Percentiles rank a stretch among this genome's conserved stretches.
Conservation (phyloP, 441 rosid genomes). For the Erodium texanum region DNA sequence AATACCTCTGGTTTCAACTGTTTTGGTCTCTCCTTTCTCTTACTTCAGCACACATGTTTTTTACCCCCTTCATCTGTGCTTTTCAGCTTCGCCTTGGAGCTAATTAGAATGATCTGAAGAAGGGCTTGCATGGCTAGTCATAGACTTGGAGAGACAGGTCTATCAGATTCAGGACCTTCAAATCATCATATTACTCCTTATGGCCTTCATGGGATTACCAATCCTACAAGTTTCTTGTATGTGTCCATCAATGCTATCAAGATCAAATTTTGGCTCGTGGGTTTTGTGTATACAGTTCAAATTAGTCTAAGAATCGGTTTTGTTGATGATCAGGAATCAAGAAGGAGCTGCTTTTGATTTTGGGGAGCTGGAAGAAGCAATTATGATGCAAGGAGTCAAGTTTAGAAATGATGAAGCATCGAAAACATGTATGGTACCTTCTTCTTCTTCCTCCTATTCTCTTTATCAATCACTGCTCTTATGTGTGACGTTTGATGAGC, state of each 20-base stretch:
- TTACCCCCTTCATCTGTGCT: slow-evolving; percentile 12
- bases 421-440: slow-evolving; percentile 48
- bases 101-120: slow-evolving; percentile 28
- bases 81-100: too few relatives aligned
- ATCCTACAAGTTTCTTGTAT: slow-evolving; percentile 46
- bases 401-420: slow-evolving; percentile 66
- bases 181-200: slow-evolving; percentile 61
- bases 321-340: slow-evolving; percentile 42
- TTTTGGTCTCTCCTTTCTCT: slow-evolving; percentile 11
- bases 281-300: neutral
- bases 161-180: slow-evolving; percentile 58
- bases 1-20: neutral
- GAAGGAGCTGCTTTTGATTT: slow-evolving; percentile 73
- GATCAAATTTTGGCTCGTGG: neutral
- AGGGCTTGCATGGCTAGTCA: slow-evolving; percentile 61
- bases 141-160: slow-evolving; percentile 61
- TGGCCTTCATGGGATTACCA: slow-evolving; percentile 63
- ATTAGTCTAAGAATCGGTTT: neutral
- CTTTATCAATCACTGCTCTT: slow-evolving; percentile 21
- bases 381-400: slow-evolving; percentile 77
- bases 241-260: neutral
- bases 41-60: too few relatives aligned
- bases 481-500: slow-evolving; percentile 53
- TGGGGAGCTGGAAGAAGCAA: slow-evolving; percentile 95
- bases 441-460: slow-evolving; percentile 11